These are phyloP conservation scores for Erodium maritimum DNA, from an alignment of 345 rosid genomes.

Conservation along the genomic window DNA sequence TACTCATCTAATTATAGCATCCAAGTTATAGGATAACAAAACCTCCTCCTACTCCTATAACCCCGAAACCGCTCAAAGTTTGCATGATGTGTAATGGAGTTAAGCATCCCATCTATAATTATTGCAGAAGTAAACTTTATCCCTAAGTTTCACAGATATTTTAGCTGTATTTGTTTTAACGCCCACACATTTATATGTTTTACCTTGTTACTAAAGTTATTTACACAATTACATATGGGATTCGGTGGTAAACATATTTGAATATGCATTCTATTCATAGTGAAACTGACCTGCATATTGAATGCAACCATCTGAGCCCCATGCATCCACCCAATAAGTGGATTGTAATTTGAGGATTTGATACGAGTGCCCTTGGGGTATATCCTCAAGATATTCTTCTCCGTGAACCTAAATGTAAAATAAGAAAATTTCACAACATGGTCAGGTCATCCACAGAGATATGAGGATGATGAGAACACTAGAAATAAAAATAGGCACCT, in stretches of 20 bases:
- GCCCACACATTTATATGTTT: too few relatives aligned
- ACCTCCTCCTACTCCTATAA: too few relatives aligned
- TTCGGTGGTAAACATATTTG: too few relatives aligned
- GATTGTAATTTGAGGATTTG: slow-evolving; percentile 82
- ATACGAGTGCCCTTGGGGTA: slow-evolving; percentile 86
- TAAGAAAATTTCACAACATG: background rate
- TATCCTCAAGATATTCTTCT: slow-evolving; percentile 60
- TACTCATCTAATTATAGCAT: background rate
- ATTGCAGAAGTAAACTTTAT: too few relatives aligned
- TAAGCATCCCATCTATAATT: too few relatives aligned
- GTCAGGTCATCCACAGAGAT: background rate
- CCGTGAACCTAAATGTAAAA: slow-evolving; percentile 49
- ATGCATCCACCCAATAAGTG: slow-evolving; percentile 85
- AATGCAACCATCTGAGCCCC: slow-evolving; percentile 99
- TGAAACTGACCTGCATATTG: slow-evolving; percentile 58
- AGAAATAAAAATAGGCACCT: slow-evolving; percentile 19
- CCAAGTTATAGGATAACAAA: too few relatives aligned
- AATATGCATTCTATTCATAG: background rate
- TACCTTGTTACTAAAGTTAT: too few relatives aligned
- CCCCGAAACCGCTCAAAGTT: too few relatives aligned
- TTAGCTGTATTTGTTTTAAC: too few relatives aligned
- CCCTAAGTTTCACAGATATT: too few relatives aligned
- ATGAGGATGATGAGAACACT: background rate
- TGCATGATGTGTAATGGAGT: too few relatives aligned
- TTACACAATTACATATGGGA: too few relatives aligned